Conservation (phyloP, 2,329 filamentous ascomycete species). For the Colletotrichum cuscutae region DNA sequence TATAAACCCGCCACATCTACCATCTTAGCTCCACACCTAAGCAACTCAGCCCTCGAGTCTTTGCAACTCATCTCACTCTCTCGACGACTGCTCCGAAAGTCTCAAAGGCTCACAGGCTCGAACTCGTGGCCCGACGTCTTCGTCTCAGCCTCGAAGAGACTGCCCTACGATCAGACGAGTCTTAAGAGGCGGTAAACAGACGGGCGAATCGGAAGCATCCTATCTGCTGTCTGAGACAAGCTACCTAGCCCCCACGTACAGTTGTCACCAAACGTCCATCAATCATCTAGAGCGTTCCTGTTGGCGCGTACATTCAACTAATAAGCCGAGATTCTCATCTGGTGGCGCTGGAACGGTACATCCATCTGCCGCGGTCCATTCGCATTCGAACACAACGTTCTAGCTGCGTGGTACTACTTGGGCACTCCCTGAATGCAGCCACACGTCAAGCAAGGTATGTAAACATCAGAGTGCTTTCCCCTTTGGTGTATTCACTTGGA, state of each 20-base stretch:
- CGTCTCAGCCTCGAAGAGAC: not conserved
- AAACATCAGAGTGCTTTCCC: not conserved
- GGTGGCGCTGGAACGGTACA: slow-evolving; percentile 32
- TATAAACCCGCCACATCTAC: slow-evolving; percentile 20
- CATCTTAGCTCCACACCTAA: not conserved
- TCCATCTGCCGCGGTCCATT: slow-evolving; percentile 32
- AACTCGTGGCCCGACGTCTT: not conserved
- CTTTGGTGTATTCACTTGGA: not conserved
- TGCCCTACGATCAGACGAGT: not conserved
- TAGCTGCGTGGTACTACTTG: slow-evolving; percentile 13
- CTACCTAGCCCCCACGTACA: slow-evolving; percentile 28
- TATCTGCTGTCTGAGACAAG: slow-evolving; percentile 30
- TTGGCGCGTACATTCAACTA: slow-evolving; percentile 22
- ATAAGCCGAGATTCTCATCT: slow-evolving; percentile 24
- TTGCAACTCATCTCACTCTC: not conserved
- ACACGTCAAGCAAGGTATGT: slow-evolving; percentile 22
- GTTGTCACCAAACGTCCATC: slow-evolving; percentile 26
- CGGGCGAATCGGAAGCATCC: slow-evolving; percentile 6
- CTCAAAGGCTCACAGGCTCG: not conserved
- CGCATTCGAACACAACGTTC: slow-evolving; percentile 24
- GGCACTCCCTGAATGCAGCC: slow-evolving; percentile 16
- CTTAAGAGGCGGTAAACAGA: slow-evolving; percentile 24
- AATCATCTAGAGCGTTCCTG: slow-evolving; percentile 14
- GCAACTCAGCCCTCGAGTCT: not conserved
- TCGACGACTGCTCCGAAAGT: not conserved